Evolutionary conservation across 495 filamentous ascomycete genomes (phyloP), one percentile per base, ranked within the genome.

Genomic region (Aspergillus cavernicola): DNA sequence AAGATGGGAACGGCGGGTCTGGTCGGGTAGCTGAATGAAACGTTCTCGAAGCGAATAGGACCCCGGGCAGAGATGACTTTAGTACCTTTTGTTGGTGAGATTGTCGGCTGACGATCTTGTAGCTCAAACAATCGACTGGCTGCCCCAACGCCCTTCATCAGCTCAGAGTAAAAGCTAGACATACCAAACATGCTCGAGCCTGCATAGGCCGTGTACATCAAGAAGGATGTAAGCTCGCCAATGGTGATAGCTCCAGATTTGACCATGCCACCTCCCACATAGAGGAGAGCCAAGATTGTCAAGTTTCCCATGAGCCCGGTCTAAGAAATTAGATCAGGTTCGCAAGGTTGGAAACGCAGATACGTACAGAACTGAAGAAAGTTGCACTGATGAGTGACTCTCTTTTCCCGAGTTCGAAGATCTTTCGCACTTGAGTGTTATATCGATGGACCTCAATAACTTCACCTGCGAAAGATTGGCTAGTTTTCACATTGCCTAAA

Each of bases 121-220:
- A 98, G 78, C 65, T 98, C 93, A 64, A 98, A 98, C 6, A 98
- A 78, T 22, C 93, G 88, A 62, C 86, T 92, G 11, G 93, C 95
- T 32, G 93, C 93, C 59, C 93, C 93, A 19, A 96, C 93, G 33
- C 95, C 95, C 65, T 97, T 97, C 93, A 97, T 97, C 16, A 98
- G 80, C 66, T 98, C 93, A 9, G 91, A 96, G 74, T 96, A 97
- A 73, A 98, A 98, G 59, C 86, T 89, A 28, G 90, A 95, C 9
- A 98, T 74, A 3, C 93, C 93, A 57, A 97, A 95, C 56, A 98
- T 81, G 71, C 86, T 90, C 20, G 85, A 87, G 8, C 92, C 92
- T 16, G 92, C 92, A 70, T 92, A 97, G 16, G 87, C 91, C 12
- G 92, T 90, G 63, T 97, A 98, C 93, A 98, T 97, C 64, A 98